Conservation (phyloP, 1,284 basidiomycete species). For the Cryptococcus sp. region DNA sequence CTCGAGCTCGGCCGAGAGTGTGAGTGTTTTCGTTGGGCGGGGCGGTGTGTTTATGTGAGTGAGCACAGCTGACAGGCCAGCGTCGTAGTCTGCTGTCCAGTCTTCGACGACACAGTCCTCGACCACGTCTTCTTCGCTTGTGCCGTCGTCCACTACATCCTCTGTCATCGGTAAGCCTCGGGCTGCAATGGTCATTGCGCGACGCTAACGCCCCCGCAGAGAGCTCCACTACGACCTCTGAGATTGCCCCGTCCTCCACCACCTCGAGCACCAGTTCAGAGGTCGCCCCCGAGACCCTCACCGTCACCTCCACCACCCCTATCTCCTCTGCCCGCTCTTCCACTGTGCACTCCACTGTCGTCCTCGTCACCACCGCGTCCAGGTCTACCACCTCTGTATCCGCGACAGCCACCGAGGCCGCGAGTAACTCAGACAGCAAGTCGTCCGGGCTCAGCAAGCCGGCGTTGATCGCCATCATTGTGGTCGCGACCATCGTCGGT, state of each 20-base stretch:
- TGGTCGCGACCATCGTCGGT: constrained; percentile 65
- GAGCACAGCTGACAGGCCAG: background rate
- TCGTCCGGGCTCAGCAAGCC: constrained; percentile 52
- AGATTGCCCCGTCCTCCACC: constrained; percentile 4
- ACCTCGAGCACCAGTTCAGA: constrained; percentile 3
- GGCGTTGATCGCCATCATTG: constrained; percentile 68
- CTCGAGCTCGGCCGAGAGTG: background rate
- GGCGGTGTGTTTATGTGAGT: background rate
- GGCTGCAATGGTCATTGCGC: background rate
- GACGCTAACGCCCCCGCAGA: background rate
- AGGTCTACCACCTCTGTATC: constrained; percentile 11
- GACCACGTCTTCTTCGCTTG: background rate
- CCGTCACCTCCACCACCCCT: constrained; percentile 2
- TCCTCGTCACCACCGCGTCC: constrained; percentile 21
- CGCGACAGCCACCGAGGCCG: constrained; percentile 19
- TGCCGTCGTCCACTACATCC: background rate
- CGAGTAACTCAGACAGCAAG: constrained; percentile 17
- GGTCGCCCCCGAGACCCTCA: background rate
- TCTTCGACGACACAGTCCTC: background rate
- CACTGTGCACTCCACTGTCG: constrained; percentile 17
- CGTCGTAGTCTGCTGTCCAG: background rate
- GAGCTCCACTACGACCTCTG: constrained; percentile 1
- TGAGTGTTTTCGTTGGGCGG: background rate
- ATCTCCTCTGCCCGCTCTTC: constrained; percentile 1
- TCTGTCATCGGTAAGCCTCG: background rate